Base-by-base conservation (phyloP, 2,329 filamentous ascomycete species). In the Sporothrix mexicana region DNA sequence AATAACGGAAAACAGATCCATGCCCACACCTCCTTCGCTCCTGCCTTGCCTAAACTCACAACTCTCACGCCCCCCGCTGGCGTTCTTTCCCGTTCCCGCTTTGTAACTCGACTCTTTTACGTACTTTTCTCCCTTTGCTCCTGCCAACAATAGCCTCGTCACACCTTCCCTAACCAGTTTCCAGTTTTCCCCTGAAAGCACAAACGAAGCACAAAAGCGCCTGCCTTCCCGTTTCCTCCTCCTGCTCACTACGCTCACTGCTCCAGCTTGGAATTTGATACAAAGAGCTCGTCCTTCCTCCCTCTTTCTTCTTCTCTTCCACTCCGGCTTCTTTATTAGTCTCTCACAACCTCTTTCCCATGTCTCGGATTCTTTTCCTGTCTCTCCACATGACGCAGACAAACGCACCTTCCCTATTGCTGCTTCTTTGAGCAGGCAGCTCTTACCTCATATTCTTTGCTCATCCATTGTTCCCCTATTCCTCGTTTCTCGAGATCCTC, bases 71-170 rank as follows among this genome's bases (percentile, higher is more conserved):
- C 59, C 20, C 59, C 41, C 41, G 61, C 45, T 64, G 47, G 45
- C 47, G 64, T 51, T 51, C 62, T 15, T 41, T 67, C 69, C 49
- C n/a, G 45, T 25, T 45, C 45, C 20, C 36, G n/a, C 8, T 69
- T 17, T 45, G n/a, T 57, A 13, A 41, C 61, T 36, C 55, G 15
- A 61, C 41, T 43, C n/a, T 43, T 70, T 59, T 47, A 30, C 15
- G 30, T 51, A 43, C 59, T 23, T 62, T 62, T 62, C 36, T 17
- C 59, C 17, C 67, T 51, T 45, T 51, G 49, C 62, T 57, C 36
- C 6, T n/a, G 41, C 64, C 30, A 41, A 45, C 47, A 57, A 66
- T 53, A 70, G 71, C 67, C 71, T 70, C 41, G 57, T 73, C 72
- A 23, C 68, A 70, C 72, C 72, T 67, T 70, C 64, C 45, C 43